Base-by-base conservation (phyloP, 2,329 filamentous ascomycete species). In the Pestalotiopsis sp. region DNA sequence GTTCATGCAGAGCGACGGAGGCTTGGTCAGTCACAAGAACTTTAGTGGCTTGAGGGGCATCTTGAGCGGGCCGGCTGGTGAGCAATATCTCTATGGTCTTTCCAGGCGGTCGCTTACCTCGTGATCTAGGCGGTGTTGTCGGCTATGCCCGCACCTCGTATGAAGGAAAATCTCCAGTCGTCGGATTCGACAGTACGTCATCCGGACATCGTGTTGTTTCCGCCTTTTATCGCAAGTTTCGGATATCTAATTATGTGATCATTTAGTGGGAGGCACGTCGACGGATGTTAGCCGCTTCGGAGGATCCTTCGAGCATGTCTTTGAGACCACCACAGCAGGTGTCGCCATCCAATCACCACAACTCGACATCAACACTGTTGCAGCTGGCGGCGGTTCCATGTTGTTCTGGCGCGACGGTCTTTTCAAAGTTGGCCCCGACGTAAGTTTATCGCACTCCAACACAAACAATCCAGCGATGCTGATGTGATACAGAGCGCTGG, bases 361-460 rank as follows among this genome's bases (percentile, higher is more conserved):
- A 75, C 85, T 94, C 1, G 92, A 95, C 73, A 94, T 95, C 76
- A 93, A 93, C 77, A 95, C 92, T 1, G 92, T 94, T 4, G 92
- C 92, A 31, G 91, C 92, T 6, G 92, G 92, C 39, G 92, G 92
- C 70, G 91, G 91, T 17, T 91, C 89, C 0, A 83, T 89, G n/a
- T 80, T 94, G 0, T 91, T 90, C 75, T 93, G 89, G 85, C 87
- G 86, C 69, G 92, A 93, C 69, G 91, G 91, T 0, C 82, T 94
- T 2, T 93, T 93, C 71, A 87, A 90, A 2, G 91, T 93, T 9
- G 91, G 91, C 0, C 91, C 91, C 0, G 91, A 93, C 73, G 63
- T 65, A 31, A 56, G 63, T 65, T 27, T 0, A 56, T 12, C 11
- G 25, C 2, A 31, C 17, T 63, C 5, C 2, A 3, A 6, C 6